These are phyloP conservation scores for Dentipellis fragilis DNA, from an alignment of 768 basidiomycete genomes.

Conservation along the genomic window DNA sequence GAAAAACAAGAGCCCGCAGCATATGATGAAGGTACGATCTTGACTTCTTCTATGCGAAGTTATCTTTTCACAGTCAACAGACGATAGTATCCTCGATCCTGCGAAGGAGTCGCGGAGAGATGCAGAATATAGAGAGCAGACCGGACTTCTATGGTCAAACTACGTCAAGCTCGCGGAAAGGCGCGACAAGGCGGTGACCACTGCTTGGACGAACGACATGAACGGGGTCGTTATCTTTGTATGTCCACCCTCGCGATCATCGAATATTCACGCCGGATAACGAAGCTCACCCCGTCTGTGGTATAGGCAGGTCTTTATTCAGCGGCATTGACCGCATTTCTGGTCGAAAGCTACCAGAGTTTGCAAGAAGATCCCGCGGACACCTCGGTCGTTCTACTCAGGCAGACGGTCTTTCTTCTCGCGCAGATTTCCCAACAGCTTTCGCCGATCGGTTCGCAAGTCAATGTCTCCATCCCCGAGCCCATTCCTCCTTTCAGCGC, in stretches of 20 bases:
- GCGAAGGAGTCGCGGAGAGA: too few species aligned
- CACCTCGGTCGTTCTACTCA: background rate
- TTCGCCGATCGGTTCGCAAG: background rate
- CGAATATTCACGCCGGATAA: too few species aligned
- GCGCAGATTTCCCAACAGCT: background rate
- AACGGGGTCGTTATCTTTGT: constrained; percentile 20
- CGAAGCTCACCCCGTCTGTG: too few species aligned
- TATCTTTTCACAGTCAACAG: too few species aligned
- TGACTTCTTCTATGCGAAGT: too few species aligned
- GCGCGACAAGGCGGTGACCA: constrained; percentile 21
- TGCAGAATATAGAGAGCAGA: constrained; percentile 25
- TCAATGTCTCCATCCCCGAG: background rate
- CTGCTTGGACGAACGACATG: constrained; percentile 33
- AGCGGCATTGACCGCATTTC: constrained; percentile 7
- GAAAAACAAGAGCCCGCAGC: too few species aligned
- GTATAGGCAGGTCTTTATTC: constrained; percentile 11
- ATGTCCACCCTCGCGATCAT: background rate
- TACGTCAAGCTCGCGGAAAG: constrained; percentile 26
- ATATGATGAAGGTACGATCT: too few species aligned
- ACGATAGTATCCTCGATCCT: too few species aligned
- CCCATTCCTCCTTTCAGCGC: constrained; percentile 7
- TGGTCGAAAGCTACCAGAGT: constrained; percentile 1
- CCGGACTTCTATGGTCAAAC: constrained; percentile 28
- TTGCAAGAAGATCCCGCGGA: constrained; percentile 1
- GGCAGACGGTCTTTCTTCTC: constrained; percentile 1